Base-by-base conservation (phyloP, 176 grass and related monocot genomes). In the Rhynchospora pubera region DNA sequence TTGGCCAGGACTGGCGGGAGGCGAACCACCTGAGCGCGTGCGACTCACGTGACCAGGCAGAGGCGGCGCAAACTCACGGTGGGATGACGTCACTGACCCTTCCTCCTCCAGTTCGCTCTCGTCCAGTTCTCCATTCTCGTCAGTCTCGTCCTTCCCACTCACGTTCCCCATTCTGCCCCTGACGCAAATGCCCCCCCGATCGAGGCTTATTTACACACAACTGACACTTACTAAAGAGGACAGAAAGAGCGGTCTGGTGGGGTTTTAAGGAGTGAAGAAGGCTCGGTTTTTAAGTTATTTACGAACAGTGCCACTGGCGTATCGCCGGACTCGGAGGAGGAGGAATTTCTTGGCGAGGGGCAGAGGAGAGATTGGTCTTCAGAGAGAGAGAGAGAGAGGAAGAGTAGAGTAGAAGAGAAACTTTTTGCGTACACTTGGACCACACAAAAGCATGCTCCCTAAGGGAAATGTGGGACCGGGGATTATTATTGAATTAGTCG, bases 101-200 rank as follows among this genome's bases (percentile, higher is more conserved):
- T 94, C 86, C 24, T 86, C 90, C 55, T 81, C 85, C 68, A 79
- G 87, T 47, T 56, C 88, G 30, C 84, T 81, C 18, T 79, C 79
- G 43, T 90, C 86, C 39, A 60, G 62, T 19, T 67, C 91, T 5
- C 78, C 89, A 34, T 80, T 87, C 44, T 88, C 83, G 28, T 85
- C 85, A 67, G 86, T 72, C 84, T 90, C 92, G 68, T 93, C 92
- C 83, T 89, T 89, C 39, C 86, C 97, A 84, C 83, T 95, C 21
- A 81, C 87, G 91, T 99, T 99, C 53, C 97, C 97, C 97, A 99
- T 99, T 85, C 57, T 76, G 60, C 21, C 71, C 81, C 21, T 7
- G 28, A 50, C 32, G 8, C 43, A 48, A 60, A 79, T 77, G 43
- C 85, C 57, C 28, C 28, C 60, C 63, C 57, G 55, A 59, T 86